phyloP scores from a whole-genome alignment of 257 asterid species.

The Echites panduratus region DNA sequence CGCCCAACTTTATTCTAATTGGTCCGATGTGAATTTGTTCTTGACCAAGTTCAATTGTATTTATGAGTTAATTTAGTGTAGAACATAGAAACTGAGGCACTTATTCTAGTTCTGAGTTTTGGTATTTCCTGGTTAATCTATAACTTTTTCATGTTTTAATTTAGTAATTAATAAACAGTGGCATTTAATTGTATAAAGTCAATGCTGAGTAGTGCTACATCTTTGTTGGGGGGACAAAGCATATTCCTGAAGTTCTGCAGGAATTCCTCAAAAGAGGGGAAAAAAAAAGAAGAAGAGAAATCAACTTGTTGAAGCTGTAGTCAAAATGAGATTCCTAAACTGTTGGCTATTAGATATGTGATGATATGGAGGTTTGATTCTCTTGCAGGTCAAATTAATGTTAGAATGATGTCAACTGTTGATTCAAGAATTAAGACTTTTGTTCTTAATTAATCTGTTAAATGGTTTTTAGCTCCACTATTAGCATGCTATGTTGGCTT shows the following conservation, averaged over 20 bases:
- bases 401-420: background rate
- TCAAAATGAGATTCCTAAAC: background rate
- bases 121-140: constrained; percentile 3
- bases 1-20: background rate
- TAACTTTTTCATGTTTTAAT: background rate
- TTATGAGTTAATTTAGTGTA: background rate
- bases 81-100: background rate
- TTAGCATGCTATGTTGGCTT: background rate
- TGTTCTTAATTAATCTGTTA: background rate
- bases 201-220: background rate
- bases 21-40: background rate
- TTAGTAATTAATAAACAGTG: background rate
- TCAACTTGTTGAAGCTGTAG: background rate
- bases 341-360: background rate
- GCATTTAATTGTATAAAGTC: background rate
- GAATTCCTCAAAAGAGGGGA: too few relatives aligned
- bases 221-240: background rate
- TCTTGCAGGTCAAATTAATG: background rate
- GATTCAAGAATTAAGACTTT: background rate
- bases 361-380: background rate
- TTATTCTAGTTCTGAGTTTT: background rate
- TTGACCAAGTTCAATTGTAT: background rate
- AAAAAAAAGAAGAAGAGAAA: background rate
- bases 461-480: background rate
- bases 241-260: background rate